phyloP scores from a whole-genome alignment of 192 early-diverging fungal genomes.

The Kickxella alabastrina region DNA sequence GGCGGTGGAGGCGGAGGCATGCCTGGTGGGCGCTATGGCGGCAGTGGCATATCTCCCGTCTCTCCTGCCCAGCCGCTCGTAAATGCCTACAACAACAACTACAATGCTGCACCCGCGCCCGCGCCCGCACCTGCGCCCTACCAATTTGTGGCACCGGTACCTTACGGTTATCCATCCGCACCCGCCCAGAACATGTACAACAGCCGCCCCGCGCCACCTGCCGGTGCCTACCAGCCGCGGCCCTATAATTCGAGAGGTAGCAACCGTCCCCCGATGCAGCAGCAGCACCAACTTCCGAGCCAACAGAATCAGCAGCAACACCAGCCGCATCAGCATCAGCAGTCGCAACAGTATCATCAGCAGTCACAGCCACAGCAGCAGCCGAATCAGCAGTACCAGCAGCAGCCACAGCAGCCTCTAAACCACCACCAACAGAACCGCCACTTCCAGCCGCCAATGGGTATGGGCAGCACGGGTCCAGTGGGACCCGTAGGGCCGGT shows the following conservation, averaged over 20 bases:
- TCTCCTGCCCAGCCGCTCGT: slow-evolving; percentile 6
- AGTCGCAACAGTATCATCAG: not conserved
- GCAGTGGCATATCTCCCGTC: not conserved
- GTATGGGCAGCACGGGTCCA: slow-evolving; percentile 11
- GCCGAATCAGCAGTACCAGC: not conserved
- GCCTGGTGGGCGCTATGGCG: slow-evolving; percentile 14
- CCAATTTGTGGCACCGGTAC: slow-evolving; percentile 21
- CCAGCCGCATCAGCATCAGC: not conserved
- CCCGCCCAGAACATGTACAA: slow-evolving; percentile 26
- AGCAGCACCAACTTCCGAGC: not conserved
- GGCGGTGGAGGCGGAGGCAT: slow-evolving; percentile 10
- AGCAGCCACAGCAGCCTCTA: not conserved
- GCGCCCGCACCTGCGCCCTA: slow-evolving; percentile 21
- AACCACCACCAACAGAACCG: slow-evolving; percentile 5
- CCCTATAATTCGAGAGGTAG: slow-evolving; percentile 14
- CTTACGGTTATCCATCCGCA: slow-evolving; percentile 29
- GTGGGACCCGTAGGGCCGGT: not conserved
- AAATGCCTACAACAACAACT: too few relatives aligned
- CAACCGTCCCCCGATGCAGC: slow-evolving; percentile 15
- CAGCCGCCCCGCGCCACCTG: slow-evolving; percentile 2
- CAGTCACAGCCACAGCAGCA: slow-evolving; percentile 1
- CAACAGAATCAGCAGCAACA: not conserved
- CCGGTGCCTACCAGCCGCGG: slow-evolving; percentile 7
- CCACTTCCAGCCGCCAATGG: slow-evolving; percentile 9
- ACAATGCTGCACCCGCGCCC: slow-evolving; percentile 13